Percentiles rank a stretch among this genome's conserved stretches.
These are phyloP conservation scores for Fusarium compactum DNA, from an alignment of 2,329 filamentous ascomycete species.

Conservation along the genomic window DNA sequence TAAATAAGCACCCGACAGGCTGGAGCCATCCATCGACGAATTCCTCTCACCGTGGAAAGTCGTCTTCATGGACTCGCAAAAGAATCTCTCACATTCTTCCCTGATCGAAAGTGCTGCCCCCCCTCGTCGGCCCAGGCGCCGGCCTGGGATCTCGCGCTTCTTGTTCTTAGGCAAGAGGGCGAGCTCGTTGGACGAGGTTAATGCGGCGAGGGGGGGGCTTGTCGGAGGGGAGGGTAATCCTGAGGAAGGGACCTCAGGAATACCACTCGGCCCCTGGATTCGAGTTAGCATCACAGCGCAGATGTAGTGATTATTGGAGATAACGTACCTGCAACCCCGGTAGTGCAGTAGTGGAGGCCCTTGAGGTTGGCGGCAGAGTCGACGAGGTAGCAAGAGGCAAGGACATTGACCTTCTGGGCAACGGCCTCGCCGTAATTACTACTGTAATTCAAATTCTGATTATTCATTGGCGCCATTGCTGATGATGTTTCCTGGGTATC, in stretches of 20 bases:
- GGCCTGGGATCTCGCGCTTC: slow-evolving; percentile 58
- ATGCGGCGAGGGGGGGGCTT: slow-evolving; percentile 89
- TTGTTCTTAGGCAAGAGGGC: slow-evolving; percentile 70
- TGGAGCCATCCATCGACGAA: slow-evolving; percentile 80
- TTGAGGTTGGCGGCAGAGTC: slow-evolving; percentile 78
- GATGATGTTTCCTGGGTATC: slow-evolving; percentile 44
- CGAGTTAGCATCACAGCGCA: slow-evolving; percentile 28
- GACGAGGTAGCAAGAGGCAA: slow-evolving; percentile 92
- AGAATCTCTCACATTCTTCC: slow-evolving; percentile 99
- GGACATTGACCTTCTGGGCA: slow-evolving; percentile 77
- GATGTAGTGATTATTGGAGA: neutral
- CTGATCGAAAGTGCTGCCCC: slow-evolving; percentile 96
- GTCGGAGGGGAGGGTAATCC: slow-evolving; percentile 85
- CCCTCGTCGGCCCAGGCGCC: slow-evolving; percentile 72
- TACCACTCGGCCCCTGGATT: slow-evolving; percentile 84
- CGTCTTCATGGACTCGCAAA: slow-evolving; percentile 94
- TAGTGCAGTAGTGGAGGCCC: slow-evolving; percentile 96
- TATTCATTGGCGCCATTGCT: slow-evolving; percentile 77
- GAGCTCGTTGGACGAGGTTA: slow-evolving; percentile 76
- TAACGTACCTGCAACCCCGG: slow-evolving; percentile 79
- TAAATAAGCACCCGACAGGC: slow-evolving; percentile 80
- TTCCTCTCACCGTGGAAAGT: slow-evolving; percentile 97
- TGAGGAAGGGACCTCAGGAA: slow-evolving; percentile 91
- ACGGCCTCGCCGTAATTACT: slow-evolving; percentile 81
- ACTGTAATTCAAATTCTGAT: slow-evolving; percentile 75